phyloP scores from a whole-genome alignment of 2,329 filamentous ascomycete species.

The Penicillium sp. region DNA sequence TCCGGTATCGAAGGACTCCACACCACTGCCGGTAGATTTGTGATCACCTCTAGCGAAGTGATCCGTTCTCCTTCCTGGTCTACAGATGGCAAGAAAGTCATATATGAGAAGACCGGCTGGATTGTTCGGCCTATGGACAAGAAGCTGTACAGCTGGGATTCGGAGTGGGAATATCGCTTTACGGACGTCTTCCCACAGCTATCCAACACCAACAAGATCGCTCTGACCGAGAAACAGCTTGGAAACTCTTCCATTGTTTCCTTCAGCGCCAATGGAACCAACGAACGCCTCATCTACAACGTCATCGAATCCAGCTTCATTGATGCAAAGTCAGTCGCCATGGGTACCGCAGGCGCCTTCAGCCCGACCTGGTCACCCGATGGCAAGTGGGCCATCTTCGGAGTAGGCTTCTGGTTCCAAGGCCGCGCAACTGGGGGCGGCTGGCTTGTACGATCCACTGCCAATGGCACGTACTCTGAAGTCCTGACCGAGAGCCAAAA shows the following conservation, averaged over 20 bases:
- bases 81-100: conserved; percentile 27
- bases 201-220: conserved; percentile 25
- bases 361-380: conserved; percentile 42
- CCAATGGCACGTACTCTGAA: conserved; percentile 12
- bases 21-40: conserved; percentile 6
- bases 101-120: conserved; percentile 30
- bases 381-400: conserved; percentile 34
- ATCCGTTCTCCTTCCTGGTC: conserved; percentile 33
- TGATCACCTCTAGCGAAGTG: conserved; percentile 11
- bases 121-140: conserved; percentile 36
- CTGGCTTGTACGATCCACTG: conserved; percentile 9
- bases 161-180: conserved; percentile 45
- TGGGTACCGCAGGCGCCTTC: conserved; percentile 40
- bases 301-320: conserved; percentile 13
- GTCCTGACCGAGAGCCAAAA: background rate
- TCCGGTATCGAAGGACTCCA: conserved; percentile 22
- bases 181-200: conserved; percentile 45
- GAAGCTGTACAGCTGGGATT: conserved; percentile 41
- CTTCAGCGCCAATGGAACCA: background rate
- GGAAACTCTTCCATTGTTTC: conserved; percentile 39
- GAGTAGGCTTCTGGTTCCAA: conserved; percentile 15
- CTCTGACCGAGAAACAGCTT: conserved; percentile 42
- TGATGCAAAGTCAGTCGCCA: conserved; percentile 14
- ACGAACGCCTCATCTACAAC: conserved; percentile 25
- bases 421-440: background rate